phyloP scores from a whole-genome alignment of 2,329 filamentous ascomycete species.

The Metarhizium brunneum region DNA sequence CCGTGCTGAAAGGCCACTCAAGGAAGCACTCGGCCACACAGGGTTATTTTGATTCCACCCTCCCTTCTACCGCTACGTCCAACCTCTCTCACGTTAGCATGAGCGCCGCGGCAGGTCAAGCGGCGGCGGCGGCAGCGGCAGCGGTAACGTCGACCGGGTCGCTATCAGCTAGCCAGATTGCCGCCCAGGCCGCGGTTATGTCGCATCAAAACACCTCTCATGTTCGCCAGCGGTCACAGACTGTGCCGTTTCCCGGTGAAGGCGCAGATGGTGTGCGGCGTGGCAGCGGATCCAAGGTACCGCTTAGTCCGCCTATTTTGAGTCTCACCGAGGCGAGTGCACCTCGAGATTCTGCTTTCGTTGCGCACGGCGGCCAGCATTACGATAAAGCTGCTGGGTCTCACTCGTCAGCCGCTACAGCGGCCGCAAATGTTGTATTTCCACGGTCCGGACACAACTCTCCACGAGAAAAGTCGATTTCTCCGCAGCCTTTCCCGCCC shows the following conservation, averaged over 20 bases:
- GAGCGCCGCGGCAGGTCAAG: constrained; percentile 29
- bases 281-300: constrained; percentile 35
- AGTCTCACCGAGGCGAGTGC: constrained; percentile 57
- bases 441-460: constrained; percentile 51
- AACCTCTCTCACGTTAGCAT: constrained; percentile 43
- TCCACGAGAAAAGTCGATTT: constrained; percentile 30
- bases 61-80: constrained; percentile 53
- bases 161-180: constrained; percentile 64
- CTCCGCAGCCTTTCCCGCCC: constrained; percentile 23
- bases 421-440: constrained; percentile 62
- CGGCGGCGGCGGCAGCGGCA: constrained; percentile 22
- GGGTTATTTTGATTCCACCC: constrained; percentile 65
- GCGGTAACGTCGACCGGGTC: constrained; percentile 11
- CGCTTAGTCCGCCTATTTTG: constrained; percentile 52
- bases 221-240: constrained; percentile 63
- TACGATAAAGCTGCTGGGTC: constrained; percentile 49
- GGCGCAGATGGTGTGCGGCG: constrained; percentile 35
- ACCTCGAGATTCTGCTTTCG: constrained; percentile 47
- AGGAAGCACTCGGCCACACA: constrained; percentile 64
- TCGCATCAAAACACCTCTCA: constrained; percentile 45
- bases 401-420: constrained; percentile 54
- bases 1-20: constrained; percentile 35
- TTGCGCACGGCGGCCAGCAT: constrained; percentile 40
- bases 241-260: constrained; percentile 50
- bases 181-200: constrained; percentile 69